Evolutionary conservation across 2,329 filamentous ascomycete genomes (phyloP), one percentile per base, ranked within the genome.

Genomic region (Penicillium expansum): DNA sequence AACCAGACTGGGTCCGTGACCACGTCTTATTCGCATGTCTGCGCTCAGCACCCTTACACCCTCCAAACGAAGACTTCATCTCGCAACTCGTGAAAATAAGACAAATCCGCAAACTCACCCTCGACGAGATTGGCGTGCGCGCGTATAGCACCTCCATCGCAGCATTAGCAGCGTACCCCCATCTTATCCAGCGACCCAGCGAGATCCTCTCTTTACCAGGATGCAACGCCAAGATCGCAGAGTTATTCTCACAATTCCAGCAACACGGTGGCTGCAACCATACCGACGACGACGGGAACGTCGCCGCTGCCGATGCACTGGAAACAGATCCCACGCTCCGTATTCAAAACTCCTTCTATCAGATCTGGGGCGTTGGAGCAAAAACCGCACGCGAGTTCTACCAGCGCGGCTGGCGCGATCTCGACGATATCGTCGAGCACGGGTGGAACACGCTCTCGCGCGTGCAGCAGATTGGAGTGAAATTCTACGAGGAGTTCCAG

Each of bases 281-380:
- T 38, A 57, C 61, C 56, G 79, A 72, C 20, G 67, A 67, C 1
- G 81, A 81, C 0, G 87, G 86, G 0, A 78, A 74, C 16, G 77
- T 96, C 5, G 70, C 79, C 35, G 89, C 90, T 24, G 86, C 87
- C 0, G 77, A 82, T 8, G 83, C 86, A 4, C 82, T 89, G 1
- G 82, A 88, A 49, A 74, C 77, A 0, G 86, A 96, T 63, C 78
- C 84, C 13, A 83, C 81, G 56, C 79, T 94, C 56, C 79, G 80
- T 20, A 80, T 86, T 0, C 75, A 97, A 4, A 80, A 84, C 43
- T 71, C 82, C 0, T 97, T 97, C 73, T 90, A 89, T 75, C 80
- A 89, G 5, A 95, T 97, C 56, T 96, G 91, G 90, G 93, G 92
- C n/a, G 91, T 97, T 0, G 93, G 89, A 0, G 87, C 89, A 2